These are phyloP conservation scores for Colletotrichum costaricense DNA, from an alignment of 2,329 filamentous ascomycete genomes.

Conservation along the genomic window DNA sequence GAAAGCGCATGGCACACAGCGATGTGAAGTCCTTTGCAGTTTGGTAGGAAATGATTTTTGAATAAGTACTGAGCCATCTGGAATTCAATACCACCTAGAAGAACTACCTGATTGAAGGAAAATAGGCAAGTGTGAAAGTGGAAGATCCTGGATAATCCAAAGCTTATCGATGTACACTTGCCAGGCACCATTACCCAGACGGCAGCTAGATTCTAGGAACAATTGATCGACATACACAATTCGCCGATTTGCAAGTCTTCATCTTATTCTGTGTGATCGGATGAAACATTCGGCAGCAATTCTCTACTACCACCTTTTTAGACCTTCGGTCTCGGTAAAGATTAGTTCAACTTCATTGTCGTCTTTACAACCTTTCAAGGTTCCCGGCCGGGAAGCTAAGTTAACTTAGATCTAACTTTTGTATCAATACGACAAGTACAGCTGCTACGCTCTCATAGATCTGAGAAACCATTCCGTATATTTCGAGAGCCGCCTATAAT, in stretches of 20 bases:
- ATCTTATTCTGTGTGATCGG: neutral
- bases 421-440: neutral
- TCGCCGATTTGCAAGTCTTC: neutral
- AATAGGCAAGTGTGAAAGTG: neutral
- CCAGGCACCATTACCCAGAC: neutral
- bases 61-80: too few species aligned
- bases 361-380: neutral
- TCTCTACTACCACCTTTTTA: neutral
- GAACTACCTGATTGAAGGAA: neutral
- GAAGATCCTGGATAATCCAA: neutral
- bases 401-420: neutral
- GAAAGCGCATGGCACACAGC: neutral
- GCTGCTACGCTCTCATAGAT: neutral
- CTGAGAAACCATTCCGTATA: neutral
- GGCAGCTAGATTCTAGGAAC: neutral
- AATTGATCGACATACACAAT: neutral
- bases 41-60: too few species aligned
- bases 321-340: neutral
- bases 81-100: rapidly evolving
- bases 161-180: neutral
- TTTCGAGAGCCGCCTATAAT: neutral
- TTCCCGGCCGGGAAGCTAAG: neutral
- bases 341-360: neutral
- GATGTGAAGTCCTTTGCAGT: neutral
- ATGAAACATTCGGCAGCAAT: neutral